phyloP scores from a whole-genome alignment of 2,329 filamentous ascomycete genomes.

The Colletotrichum lindemuthianum region DNA sequence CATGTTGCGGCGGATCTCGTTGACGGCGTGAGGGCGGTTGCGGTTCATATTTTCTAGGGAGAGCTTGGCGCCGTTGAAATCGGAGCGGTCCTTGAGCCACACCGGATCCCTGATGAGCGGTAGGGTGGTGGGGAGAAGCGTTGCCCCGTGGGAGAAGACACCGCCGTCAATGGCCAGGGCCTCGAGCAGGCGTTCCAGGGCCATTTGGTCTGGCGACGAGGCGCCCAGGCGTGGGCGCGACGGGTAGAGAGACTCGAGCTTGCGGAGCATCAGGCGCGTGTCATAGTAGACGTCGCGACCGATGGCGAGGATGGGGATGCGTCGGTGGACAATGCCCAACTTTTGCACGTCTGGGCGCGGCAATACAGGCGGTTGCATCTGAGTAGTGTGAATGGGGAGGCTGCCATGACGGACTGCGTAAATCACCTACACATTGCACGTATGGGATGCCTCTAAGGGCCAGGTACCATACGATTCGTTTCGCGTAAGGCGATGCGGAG shows the following conservation, averaged over 20 bases:
- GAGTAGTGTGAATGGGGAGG: conserved; percentile 8
- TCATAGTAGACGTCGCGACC: conserved; percentile 76
- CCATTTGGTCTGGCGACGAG: conserved; percentile 50
- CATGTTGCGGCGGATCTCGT: conserved; percentile 64
- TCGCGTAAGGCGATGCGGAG: conserved; percentile 70
- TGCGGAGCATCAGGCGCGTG: conserved; percentile 73
- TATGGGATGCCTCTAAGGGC: conserved; percentile 72
- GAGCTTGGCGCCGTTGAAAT: conserved; percentile 47
- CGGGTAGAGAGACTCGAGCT: conserved; percentile 68
- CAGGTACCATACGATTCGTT: conserved; percentile 74
- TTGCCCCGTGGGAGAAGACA: conserved; percentile 63
- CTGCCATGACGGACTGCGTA: not conserved
- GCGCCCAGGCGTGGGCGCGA: conserved; percentile 50
- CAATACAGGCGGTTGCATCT: conserved; percentile 73
- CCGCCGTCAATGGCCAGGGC: conserved; percentile 65
- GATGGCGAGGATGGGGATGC: conserved; percentile 75
- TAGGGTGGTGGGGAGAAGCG: conserved; percentile 66
- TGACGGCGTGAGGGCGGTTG: conserved; percentile 63
- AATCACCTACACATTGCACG: conserved; percentile 69
- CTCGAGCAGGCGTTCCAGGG: conserved; percentile 65
- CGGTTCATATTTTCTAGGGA: conserved; percentile 40
- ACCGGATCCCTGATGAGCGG: conserved; percentile 65
- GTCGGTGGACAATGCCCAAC: conserved; percentile 73
- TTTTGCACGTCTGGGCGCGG: conserved; percentile 72
- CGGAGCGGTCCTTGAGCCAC: conserved; percentile 67